phyloP scores from a whole-genome alignment of 2,329 filamentous ascomycete genomes.

The Macrophomina pseudophaseolina region DNA sequence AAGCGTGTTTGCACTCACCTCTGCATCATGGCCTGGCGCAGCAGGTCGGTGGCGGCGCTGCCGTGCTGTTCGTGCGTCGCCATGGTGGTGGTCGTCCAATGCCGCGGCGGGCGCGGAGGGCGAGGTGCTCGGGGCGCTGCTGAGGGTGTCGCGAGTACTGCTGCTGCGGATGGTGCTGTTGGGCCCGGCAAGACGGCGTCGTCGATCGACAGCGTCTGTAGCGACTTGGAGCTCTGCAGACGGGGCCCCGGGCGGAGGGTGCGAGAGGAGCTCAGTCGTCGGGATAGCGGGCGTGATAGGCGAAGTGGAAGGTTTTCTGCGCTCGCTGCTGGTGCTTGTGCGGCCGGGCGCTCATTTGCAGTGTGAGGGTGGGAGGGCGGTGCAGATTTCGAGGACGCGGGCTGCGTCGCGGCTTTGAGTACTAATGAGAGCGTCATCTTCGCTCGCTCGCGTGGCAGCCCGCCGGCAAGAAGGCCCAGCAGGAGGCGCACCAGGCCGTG shows the following conservation, averaged over 20 bases:
- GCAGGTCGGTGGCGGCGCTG: slow-evolving; percentile 56
- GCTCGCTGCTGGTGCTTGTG: slow-evolving; percentile 22
- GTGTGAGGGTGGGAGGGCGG: slow-evolving; percentile 21
- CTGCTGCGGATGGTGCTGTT: slow-evolving; percentile 26
- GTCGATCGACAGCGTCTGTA: slow-evolving; percentile 48
- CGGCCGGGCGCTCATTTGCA: slow-evolving; percentile 23
- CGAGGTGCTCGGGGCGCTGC: slow-evolving; percentile 27
- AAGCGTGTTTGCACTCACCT: slow-evolving; percentile 54
- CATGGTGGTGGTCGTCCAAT: slow-evolving; percentile 29
- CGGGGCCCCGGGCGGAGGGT: slow-evolving; percentile 19
- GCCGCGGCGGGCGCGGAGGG: slow-evolving; percentile 22
- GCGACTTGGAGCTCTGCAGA: slow-evolving; percentile 41
- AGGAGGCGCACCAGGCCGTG: slow-evolving; percentile 8
- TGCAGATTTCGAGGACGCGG: slow-evolving; percentile 19
- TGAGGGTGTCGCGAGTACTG: slow-evolving; percentile 28
- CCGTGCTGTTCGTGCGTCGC: slow-evolving; percentile 50
- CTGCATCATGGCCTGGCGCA: slow-evolving; percentile 63
- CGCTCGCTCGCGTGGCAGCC: neutral
- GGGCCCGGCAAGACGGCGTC: slow-evolving; percentile 13
- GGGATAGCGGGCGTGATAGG: slow-evolving; percentile 31
- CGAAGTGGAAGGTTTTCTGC: slow-evolving; percentile 25
- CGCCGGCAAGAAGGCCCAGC: slow-evolving; percentile 14
- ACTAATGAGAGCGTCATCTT: slow-evolving; percentile 25
- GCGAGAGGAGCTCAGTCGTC: slow-evolving; percentile 35
- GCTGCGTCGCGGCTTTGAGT: slow-evolving; percentile 22